Conservation (phyloP, 2,329 filamentous ascomycete species). For the Gyromitra esculenta region DNA sequence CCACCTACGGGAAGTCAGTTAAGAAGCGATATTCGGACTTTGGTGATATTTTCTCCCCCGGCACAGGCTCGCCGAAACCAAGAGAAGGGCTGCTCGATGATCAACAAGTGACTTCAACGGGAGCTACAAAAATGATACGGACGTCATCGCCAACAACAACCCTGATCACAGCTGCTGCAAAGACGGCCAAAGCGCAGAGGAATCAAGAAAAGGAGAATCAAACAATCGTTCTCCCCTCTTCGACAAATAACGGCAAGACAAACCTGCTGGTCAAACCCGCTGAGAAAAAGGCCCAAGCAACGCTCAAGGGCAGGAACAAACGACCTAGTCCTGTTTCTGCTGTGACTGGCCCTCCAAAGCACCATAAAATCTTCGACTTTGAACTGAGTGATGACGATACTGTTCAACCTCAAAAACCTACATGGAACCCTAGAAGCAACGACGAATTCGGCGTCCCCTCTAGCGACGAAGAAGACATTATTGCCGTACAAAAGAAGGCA, state of each 20-base stretch:
- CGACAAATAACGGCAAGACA: conserved; percentile 23
- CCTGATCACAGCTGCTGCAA: conserved; percentile 13
- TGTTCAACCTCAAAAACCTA: conserved; percentile 18
- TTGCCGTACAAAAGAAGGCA: conserved; percentile 7
- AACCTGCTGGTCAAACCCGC: conserved; percentile 13
- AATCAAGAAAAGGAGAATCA: conserved; percentile 34
- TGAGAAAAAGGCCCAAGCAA: conserved; percentile 29
- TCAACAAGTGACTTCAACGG: conserved; percentile 21
- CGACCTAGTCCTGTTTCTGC: conserved; percentile 33
- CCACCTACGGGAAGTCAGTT: conserved; percentile 47
- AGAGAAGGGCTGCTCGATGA: conserved; percentile 20
- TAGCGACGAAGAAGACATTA: conserved; percentile 45
- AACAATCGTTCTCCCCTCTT: conserved; percentile 17
- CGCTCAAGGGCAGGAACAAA: conserved; percentile 41
- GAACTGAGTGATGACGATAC: conserved; percentile 27
- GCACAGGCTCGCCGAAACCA: conserved; percentile 26
- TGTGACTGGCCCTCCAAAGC: conserved; percentile 39
- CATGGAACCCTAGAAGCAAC: conserved; percentile 31
- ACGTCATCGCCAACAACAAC: conserved; percentile 31
- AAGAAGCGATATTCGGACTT: conserved; percentile 45
- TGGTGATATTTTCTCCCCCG: conserved; percentile 36
- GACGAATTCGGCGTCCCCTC: conserved; percentile 53
- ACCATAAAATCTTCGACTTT: conserved; percentile 45
- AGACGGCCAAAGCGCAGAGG: conserved; percentile 18
- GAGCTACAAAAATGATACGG: conserved; percentile 6